Evolutionary conservation across 192 early-diverging fungal species (phyloP).

Genomic region (Coemansia sp.): DNA sequence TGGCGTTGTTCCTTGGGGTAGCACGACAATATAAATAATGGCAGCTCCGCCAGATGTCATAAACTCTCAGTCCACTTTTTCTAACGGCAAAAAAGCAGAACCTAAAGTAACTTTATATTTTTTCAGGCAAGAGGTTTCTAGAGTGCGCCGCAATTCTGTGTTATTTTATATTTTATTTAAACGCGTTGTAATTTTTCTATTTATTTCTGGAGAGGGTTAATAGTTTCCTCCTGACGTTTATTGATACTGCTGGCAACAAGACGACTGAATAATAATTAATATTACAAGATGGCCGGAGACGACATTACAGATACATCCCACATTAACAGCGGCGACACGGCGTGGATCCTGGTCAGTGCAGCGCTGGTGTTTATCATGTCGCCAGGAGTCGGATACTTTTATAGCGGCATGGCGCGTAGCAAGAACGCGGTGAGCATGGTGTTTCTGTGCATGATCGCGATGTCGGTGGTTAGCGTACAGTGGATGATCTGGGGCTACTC

Average conservation of each 20-base stretch:
- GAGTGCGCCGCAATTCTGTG: constrained; percentile 2
- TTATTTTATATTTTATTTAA: not conserved
- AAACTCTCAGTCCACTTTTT: constrained; percentile 6
- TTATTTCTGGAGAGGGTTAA: too few relatives aligned
- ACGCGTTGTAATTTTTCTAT: not conserved
- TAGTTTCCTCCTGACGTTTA: not conserved
- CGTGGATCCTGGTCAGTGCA: constrained; percentile 68
- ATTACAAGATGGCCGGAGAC: not conserved
- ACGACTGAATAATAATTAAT: not conserved
- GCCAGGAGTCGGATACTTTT: constrained; percentile 93
- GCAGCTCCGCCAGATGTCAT: not conserved
- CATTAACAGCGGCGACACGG: constrained; percentile 58
- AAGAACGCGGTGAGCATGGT: constrained; percentile 93
- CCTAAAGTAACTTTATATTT: not conserved
- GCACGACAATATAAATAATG: not conserved
- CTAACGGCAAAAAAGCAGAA: not conserved
- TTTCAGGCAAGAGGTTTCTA: not conserved
- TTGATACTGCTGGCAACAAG: too few relatives aligned
- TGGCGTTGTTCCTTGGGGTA: not conserved
- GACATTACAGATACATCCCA: constrained; percentile 34
- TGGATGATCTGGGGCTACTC: constrained; percentile 93
- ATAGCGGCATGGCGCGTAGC: constrained; percentile 88
- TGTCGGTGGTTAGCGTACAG: constrained; percentile 87
- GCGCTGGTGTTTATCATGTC: constrained; percentile 93
- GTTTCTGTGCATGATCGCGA: constrained; percentile 75